phyloP scores from a whole-genome alignment of 2,329 filamentous ascomycete species.

The Clonostachys sp. region DNA sequence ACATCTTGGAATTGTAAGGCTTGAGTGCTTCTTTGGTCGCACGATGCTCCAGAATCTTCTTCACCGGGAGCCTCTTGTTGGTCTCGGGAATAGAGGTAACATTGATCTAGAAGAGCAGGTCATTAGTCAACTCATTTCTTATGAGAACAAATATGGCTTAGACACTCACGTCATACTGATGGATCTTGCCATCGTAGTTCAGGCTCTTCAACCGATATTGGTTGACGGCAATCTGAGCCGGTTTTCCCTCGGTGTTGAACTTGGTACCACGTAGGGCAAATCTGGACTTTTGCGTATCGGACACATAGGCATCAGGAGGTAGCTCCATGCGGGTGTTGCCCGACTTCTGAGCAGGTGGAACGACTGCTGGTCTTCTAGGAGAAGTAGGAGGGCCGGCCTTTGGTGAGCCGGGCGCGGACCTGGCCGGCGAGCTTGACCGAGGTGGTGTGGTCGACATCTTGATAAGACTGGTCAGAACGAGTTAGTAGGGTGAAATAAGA shows the following conservation, averaged over 20 bases:
- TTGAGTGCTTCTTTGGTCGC: conserved; percentile 51
- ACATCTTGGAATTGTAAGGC: conserved; percentile 36
- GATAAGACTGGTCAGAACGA: no score
- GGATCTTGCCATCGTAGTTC: conserved; percentile 55
- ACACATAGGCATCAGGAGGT: conserved; percentile 50
- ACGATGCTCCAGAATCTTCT: conserved; percentile 71
- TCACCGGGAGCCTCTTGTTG: conserved; percentile 40
- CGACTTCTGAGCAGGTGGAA: conserved; percentile 12
- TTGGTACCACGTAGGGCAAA: conserved; percentile 25
- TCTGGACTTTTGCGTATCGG: conserved; percentile 21
- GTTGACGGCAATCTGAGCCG: conserved; percentile 60
- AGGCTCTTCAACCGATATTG: conserved; percentile 65
- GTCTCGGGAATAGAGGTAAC: conserved; percentile 17
- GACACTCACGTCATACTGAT: conserved; percentile 77
- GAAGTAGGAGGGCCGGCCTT: no score
- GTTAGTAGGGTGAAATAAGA: no score
- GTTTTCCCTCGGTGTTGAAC: conserved; percentile 54
- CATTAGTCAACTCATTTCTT: no score
- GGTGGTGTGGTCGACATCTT: no score
- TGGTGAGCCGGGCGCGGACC: no score
- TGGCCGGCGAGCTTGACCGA: no score
- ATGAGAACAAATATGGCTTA: not conserved
- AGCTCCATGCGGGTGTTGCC: conserved; percentile 48
- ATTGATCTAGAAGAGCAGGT: no score
- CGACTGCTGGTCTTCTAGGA: no score